phyloP scores from a whole-genome alignment of 2,329 filamentous ascomycete species.

The Alternaria hordeiaustralica region DNA sequence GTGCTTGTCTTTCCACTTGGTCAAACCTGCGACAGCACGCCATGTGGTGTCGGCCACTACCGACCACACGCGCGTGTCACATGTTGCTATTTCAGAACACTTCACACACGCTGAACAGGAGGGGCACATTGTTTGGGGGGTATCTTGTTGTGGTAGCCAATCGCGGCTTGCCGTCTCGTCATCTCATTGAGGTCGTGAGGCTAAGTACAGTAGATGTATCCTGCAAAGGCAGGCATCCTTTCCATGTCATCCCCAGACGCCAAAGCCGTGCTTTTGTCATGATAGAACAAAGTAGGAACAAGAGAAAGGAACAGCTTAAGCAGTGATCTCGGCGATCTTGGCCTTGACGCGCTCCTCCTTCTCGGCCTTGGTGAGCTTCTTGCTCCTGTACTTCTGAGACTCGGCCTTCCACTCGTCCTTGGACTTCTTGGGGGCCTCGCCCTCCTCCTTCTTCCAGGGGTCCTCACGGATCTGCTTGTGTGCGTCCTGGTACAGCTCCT shows the following conservation, averaged over 20 bases:
- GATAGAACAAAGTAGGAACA: slow-evolving; percentile 28
- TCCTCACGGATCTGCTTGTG: slow-evolving; percentile 98
- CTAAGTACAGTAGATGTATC: slow-evolving; percentile 37
- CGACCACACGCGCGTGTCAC: background rate
- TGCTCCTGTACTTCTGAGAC: slow-evolving; percentile 83
- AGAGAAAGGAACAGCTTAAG: slow-evolving; percentile 36
- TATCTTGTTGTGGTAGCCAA: slow-evolving; percentile 28
- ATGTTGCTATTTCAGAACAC: background rate
- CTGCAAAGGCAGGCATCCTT: slow-evolving; percentile 36
- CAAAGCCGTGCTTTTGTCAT: slow-evolving; percentile 46
- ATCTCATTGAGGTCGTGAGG: slow-evolving; percentile 39
- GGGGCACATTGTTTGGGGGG: slow-evolving; percentile 1
- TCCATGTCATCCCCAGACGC: slow-evolving; percentile 45
- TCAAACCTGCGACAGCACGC: slow-evolving; percentile 1
- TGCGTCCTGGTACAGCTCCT: slow-evolving; percentile 94
- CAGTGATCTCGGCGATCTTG: slow-evolving; percentile 84
- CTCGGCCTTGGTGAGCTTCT: slow-evolving; percentile 84
- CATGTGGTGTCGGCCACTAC: background rate
- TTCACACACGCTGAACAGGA: background rate
- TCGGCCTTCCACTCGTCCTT: slow-evolving; percentile 98
- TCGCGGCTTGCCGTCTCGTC: slow-evolving; percentile 36
- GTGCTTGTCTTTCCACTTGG: background rate
- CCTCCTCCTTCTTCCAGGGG: slow-evolving; percentile 89
- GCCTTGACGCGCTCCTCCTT: slow-evolving; percentile 82
- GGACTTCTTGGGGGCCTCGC: slow-evolving; percentile 83